These are phyloP conservation scores for Lactifluus piperatus DNA, from an alignment of 768 basidiomycete genomes.

Conservation along the genomic window DNA sequence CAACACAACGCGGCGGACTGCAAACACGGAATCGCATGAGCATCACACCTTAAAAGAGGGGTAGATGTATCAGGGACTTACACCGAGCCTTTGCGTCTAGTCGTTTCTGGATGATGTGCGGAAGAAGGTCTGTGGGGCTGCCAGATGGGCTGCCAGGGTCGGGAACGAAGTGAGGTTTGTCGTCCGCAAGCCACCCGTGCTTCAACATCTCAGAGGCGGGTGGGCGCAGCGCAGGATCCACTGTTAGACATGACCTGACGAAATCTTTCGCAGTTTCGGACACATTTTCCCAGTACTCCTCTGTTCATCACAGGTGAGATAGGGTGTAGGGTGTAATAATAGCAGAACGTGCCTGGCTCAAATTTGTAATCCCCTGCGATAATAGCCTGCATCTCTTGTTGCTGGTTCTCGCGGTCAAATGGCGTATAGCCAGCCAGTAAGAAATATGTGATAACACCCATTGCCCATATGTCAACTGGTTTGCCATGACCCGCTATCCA, in stretches of 20 bases:
- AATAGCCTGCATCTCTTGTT: constrained; percentile 93
- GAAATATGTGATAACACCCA: constrained; percentile 99
- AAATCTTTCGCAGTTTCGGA: constrained; percentile 77
- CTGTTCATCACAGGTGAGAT: constrained; percentile 27
- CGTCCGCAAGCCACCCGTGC: constrained; percentile 75
- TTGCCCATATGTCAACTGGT: constrained; percentile 95
- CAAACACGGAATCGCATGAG: constrained; percentile 8
- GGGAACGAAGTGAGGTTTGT: constrained; percentile 60
- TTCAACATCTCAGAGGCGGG: constrained; percentile 66
- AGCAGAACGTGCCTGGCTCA: constrained; percentile 43
- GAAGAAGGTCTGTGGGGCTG: constrained; percentile 68
- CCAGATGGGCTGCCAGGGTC: constrained; percentile 50
- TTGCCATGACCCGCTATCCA: constrained; percentile 77
- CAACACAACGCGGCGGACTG: constrained; percentile 84
- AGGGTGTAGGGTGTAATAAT: neutral
- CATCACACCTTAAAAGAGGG: neutral
- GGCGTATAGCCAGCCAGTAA: constrained; percentile 91
- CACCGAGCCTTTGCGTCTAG: constrained; percentile 63
- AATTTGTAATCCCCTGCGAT: constrained; percentile 90
- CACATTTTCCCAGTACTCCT: constrained; percentile 84
- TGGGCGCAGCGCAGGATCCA: constrained; percentile 73
- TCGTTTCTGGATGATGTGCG: constrained; percentile 82
- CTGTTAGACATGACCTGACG: constrained; percentile 71
- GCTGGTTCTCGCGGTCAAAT: constrained; percentile 86
- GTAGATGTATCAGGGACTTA: neutral